Evolutionary conservation across 1,284 basidiomycete genomes (phyloP), one percentile per base, ranked within the genome.

Genomic region (Ganoderma multipileum): DNA sequence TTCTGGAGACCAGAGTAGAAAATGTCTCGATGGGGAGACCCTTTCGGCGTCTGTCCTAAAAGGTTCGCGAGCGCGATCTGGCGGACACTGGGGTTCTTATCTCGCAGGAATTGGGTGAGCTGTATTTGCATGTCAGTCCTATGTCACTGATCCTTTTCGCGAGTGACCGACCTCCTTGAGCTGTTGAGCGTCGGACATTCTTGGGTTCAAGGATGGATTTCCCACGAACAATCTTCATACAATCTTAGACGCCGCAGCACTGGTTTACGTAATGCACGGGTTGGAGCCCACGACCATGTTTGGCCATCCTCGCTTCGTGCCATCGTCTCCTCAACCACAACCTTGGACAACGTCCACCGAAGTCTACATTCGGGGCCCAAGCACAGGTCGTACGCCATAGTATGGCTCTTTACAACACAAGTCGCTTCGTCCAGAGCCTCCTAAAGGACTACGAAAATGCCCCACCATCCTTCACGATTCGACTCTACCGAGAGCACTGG

Each of bases 1-100:
- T 78, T 76, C 67, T 86, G 79, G 44, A 89, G 76, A 41, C 87
- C 88, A 8, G 83, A 74, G 67, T 95, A 89, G 82, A 97, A 96
- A 67, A 97, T 90, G 71, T 84, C 81, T 68, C 95, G 85, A 77
- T 94, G 80, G 0, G 92, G 87, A 9, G 93, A 87, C 63, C 86
- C 90, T 72, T 90, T 87, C 4, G 90, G 84, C 28, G 95, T 96
- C 72, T 96, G 93, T 0, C 90, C 87, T 18, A 97, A 81, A 20
- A 98, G 86, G 82, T 95, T 95, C 63, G 90, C 86, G 14, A 99
- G 86, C 0, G 97, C 95, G 62, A 97, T 87, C 78, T 95, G 92
- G 54, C 97, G 88, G 30, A 93, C 96, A 78, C 95, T 90, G 0
- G 94, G 94, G 76, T 97, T 98, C 68, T 86, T 87, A 75, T 97